phyloP scores from a whole-genome alignment of 345 rosid species.

The Turnera subulata region DNA sequence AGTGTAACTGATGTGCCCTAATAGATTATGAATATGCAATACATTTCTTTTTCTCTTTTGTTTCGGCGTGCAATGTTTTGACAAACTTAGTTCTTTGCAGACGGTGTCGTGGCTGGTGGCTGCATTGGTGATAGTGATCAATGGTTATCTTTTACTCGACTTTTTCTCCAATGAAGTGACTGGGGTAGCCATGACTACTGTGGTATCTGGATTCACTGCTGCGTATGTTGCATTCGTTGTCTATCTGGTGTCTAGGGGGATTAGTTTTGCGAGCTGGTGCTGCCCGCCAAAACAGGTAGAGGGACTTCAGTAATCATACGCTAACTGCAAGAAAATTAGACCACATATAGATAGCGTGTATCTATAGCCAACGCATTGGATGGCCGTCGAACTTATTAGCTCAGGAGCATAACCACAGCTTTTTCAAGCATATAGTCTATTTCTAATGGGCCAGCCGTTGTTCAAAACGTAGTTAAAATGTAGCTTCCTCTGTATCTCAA shows the following conservation, averaged over 20 bases:
- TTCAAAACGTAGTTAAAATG: background rate
- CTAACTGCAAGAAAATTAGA: background rate
- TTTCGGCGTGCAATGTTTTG: background rate
- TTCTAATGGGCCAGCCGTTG: background rate
- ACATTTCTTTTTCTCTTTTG: background rate
- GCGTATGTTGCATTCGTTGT: slow-evolving; percentile 65
- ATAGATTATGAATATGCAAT: no score
- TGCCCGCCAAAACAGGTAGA: background rate
- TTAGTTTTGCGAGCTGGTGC: slow-evolving; percentile 35
- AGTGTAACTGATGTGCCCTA: no score
- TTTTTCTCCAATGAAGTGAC: slow-evolving; percentile 63
- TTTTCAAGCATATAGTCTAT: no score
- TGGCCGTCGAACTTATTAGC: background rate
- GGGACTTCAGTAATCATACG: slow-evolving; percentile 3
- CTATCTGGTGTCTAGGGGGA: slow-evolving; percentile 54
- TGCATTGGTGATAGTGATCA: slow-evolving; percentile 72
- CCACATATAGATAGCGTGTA: background rate
- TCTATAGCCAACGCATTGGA: background rate
- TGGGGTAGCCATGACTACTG: slow-evolving; percentile 34
- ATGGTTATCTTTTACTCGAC: slow-evolving; percentile 75
- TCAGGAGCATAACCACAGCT: background rate
- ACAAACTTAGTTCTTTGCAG: slow-evolving; percentile 31
- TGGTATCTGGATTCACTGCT: slow-evolving; percentile 36
- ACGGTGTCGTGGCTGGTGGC: slow-evolving; percentile 76
- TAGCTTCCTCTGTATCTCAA: background rate